Evolutionary conservation across 2,329 filamentous ascomycete species (phyloP).

Genomic region (Colletotrichum cordylinicola): DNA sequence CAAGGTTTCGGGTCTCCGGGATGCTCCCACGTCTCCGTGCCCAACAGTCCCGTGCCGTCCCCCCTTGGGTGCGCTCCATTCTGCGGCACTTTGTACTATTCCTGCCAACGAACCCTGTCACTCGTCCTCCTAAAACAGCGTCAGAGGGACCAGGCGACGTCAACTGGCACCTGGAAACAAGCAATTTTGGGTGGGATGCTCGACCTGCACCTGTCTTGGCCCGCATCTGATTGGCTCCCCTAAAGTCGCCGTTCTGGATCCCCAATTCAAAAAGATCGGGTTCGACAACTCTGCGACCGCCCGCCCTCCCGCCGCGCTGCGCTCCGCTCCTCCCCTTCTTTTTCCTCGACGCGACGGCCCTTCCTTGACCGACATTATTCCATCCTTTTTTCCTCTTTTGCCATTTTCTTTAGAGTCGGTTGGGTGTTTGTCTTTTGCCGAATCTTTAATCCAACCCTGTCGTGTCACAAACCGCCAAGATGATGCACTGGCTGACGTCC

Average conservation of each 20-base stretch:
- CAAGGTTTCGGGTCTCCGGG: constrained; percentile 13
- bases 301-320: constrained; percentile 6
- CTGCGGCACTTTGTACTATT: background rate
- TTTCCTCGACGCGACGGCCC: constrained; percentile 16
- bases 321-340: constrained; percentile 16
- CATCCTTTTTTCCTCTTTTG: background rate
- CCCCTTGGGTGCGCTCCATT: background rate
- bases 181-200: constrained; percentile 8
- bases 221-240: constrained; percentile 9
- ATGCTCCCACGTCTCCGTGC: constrained; percentile 9
- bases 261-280: constrained; percentile 3
- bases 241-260: background rate
- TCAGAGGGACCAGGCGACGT: background rate
- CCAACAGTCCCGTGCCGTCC: background rate
- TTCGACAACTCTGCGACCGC: constrained; percentile 9
- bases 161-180: constrained; percentile 14
- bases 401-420: background rate
- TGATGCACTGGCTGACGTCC: constrained; percentile 16
- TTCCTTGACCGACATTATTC: background rate
- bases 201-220: constrained; percentile 7
- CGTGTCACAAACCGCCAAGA: background rate
- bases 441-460: background rate
- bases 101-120: constrained; percentile 3
- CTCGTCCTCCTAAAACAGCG: background rate
- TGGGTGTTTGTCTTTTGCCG: background rate